Evolutionary conservation across 2,329 filamentous ascomycete species (phyloP), one percentile per base, ranked within the genome.

Genomic region (Orbilia ellipsospora): DNA sequence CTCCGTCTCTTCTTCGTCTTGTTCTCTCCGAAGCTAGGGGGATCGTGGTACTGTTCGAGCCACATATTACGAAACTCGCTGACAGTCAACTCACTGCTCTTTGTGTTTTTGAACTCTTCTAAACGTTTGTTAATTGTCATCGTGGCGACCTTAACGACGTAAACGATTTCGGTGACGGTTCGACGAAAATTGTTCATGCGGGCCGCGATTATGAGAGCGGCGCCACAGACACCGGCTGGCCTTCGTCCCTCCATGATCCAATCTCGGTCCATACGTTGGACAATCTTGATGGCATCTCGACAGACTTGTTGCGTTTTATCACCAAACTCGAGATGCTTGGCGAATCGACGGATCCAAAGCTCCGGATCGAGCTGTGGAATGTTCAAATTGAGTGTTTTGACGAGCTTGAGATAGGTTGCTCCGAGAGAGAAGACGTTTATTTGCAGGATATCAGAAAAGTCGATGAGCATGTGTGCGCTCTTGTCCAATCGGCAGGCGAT

Each of bases 141-240:
- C 78, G 96, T 96, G 50, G 94, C 96, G 60, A 98, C 94, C 81
- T 97, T 98, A 81, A 97, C 94, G 44, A 97, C 92, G 81, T 97
- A 98, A n/a, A 98, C 94, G 7, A 99, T 92, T 83, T 99, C 95
- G 31, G 93, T 89, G 12, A 96, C 89, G 0, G 93, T 97, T 16
- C 95, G 90, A 52, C 94, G 91, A 81, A 96, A 99, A 82, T 98
- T 98, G 86, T 97, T 96, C 91, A 98, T 98, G 62, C 95, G 91
- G 7, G 95, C 94, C 5, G 95, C 95, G 82, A 99, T 90, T 76
- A 99, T 92, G 56, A 99, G 87, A 78, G 94, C 96, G 12, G 95
- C 95, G 77, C 95, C 95, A 82, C 94, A 97, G 65, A 98, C 90
- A 78, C 95, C 95, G 5, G 94, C 94, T 15, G 95, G 95, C 48